phyloP scores from a whole-genome alignment of 1,284 basidiomycete genomes.

The Microbotryum intermedium region DNA sequence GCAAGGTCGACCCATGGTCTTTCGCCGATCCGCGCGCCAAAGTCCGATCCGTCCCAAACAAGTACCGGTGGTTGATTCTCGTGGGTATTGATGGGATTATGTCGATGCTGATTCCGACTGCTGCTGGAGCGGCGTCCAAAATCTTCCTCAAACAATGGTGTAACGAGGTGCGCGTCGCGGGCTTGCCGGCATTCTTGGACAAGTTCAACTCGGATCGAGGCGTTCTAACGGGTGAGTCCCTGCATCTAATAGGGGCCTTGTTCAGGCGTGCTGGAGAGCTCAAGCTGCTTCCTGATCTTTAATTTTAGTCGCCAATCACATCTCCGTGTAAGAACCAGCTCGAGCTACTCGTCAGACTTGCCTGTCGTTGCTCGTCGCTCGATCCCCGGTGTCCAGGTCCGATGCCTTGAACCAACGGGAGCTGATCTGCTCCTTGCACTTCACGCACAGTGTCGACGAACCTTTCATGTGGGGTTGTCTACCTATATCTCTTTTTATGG shows the following conservation, averaged over 20 bases:
- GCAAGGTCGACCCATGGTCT: too few relatives aligned
- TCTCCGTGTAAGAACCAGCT: slow-evolving; percentile 60
- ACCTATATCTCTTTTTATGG: slow-evolving; percentile 33
- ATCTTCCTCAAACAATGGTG: slow-evolving; percentile 61
- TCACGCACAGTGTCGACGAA: slow-evolving; percentile 30
- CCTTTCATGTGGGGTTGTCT: slow-evolving; percentile 30
- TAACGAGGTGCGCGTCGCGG: slow-evolving; percentile 55
- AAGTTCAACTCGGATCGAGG: slow-evolving; percentile 60
- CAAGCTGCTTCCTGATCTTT: slow-evolving; percentile 12
- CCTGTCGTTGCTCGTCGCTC: background rate
- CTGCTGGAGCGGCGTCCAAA: slow-evolving; percentile 50
- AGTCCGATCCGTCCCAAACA: too few relatives aligned
- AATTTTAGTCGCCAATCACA: slow-evolving; percentile 71
- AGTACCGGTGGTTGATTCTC: too few relatives aligned
- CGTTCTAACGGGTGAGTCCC: slow-evolving; percentile 61
- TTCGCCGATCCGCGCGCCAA: too few relatives aligned
- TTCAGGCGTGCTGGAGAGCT: background rate
- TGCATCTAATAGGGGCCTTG: too few relatives aligned
- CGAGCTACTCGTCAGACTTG: background rate
- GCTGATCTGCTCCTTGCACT: background rate
- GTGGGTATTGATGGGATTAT: too few relatives aligned
- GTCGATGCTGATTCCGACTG: too few relatives aligned
- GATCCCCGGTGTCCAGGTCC: background rate
- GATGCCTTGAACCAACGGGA: too few relatives aligned
- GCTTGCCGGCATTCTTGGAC: slow-evolving; percentile 55